Conservation (phyloP, 306 rosid species). For the Gastrolobium bilobum region DNA sequence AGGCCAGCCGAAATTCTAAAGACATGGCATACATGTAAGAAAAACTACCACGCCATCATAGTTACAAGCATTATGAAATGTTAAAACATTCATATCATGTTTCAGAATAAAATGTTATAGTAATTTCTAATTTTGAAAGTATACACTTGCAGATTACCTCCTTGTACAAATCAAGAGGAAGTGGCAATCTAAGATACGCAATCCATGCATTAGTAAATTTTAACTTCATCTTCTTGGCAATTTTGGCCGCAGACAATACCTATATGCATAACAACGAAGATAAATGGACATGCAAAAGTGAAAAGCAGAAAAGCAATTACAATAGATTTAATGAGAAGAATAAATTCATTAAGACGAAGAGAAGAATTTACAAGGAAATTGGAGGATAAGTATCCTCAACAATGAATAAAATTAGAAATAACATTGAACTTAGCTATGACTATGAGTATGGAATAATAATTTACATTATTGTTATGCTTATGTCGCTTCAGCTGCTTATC, state of each 20-base stretch:
- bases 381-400: slow-evolving; percentile 8
- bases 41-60: not conserved
- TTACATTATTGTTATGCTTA: slow-evolving; percentile 62
- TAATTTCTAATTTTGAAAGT: slow-evolving; percentile 31
- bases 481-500: slow-evolving; percentile 59
- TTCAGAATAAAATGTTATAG: slow-evolving; percentile 23
- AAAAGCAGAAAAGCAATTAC: not conserved
- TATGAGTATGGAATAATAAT: slow-evolving; percentile 33
- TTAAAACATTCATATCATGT: slow-evolving; percentile 1
- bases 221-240: slow-evolving; percentile 77
- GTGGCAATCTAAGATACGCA: slow-evolving; percentile 80
- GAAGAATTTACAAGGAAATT: not conserved
- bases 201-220: slow-evolving; percentile 95
- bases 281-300: not conserved
- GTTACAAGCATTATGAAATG: not conserved
- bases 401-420: slow-evolving; percentile 18
- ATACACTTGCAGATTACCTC: slow-evolving; percentile 68
- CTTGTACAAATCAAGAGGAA: slow-evolving; percentile 91
- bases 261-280: slow-evolving; percentile 52
- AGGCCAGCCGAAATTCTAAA: slow-evolving; percentile 28
- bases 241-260: slow-evolving; percentile 66
- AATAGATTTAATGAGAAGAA: not conserved
- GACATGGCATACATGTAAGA: slow-evolving; percentile 3
- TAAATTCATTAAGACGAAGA: not conserved
- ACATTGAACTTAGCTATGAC: slow-evolving; percentile 34